Base-by-base conservation (phyloP, 2,329 filamentous ascomycete species). In the Fusarium sp. region DNA sequence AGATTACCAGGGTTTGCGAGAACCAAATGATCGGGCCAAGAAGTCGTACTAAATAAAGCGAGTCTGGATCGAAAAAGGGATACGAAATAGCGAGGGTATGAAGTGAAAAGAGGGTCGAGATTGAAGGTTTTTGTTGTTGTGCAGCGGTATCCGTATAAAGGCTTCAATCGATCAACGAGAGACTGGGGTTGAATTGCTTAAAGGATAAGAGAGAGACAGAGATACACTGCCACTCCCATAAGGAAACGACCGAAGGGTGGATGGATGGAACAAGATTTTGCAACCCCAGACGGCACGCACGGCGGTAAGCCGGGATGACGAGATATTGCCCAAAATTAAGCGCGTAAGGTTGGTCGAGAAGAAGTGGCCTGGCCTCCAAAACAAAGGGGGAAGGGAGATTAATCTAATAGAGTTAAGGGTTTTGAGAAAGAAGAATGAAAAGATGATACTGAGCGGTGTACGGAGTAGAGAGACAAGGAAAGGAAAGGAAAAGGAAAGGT, bases 141-240 rank as follows among this genome's bases (percentile, higher is more conserved):
- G 50, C 47, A 51, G 52, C 27, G 36, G 54, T n/a, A n/a, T n/a
- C n/a, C n/a, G 55, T 25, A 9, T 50, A 55, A 57, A 15, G 29
- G 29, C 58, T 49, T 49, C 43, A 58, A 71, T 73, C 69, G 71
- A 69, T 73, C 71, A 69, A 73, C 71, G 67, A 73, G 61, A 63
- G 65, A 67, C 57, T 69, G 48, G 52, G 60, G 51, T 52, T 41
- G 46, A 42, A 25, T 49, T 43, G 58, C 42, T 55, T 29, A 52
- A 58, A 58, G 23, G 50, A 36, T 21, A 53, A 33, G 36, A 52
- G 40, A 54, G n/a, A n/a, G n/a, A n/a, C n/a, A n/a, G n/a, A n/a
- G n/a, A n/a, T n/a, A n/a, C 41, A 51, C 59, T 62, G 27, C 51
- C 29, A 40, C 18, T 49, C 43, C 42, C 37, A 63, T 56, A 18